Evolutionary conservation across 805 yeast species (phyloP).

Genomic region (Clavispora asparagi): DNA sequence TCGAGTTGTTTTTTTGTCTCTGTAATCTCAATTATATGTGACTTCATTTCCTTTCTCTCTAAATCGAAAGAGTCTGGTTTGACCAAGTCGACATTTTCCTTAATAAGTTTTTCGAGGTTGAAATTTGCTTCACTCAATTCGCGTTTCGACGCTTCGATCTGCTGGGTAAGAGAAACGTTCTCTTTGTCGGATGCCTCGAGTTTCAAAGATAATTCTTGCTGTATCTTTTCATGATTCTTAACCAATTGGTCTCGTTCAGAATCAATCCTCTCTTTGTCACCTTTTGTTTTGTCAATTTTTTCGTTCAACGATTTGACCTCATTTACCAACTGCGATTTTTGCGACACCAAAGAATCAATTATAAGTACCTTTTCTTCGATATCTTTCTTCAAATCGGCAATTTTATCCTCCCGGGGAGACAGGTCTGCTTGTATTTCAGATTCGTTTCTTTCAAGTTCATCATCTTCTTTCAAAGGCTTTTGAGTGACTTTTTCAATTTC

Average conservation of each 20-base stretch:
- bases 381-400: background rate
- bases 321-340: background rate
- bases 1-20: background rate
- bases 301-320: background rate
- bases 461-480: background rate
- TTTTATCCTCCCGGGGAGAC: background rate
- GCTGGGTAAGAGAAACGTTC: background rate
- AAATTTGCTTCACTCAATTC: background rate
- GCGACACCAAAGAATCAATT: background rate
- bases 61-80: background rate
- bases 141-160: background rate
- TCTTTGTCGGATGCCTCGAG: background rate
- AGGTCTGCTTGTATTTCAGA: background rate
- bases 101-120: background rate
- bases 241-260: background rate
- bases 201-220: background rate
- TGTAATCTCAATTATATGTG: background rate
- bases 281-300: background rate
- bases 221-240: background rate
- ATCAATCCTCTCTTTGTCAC: background rate
- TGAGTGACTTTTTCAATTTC: slow-evolving; percentile 5
- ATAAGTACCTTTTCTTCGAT: background rate
- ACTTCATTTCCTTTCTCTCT: background rate
- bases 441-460: background rate
- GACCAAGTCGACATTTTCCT: background rate